phyloP scores from a whole-genome alignment of 176 grass and related monocot genomes.

The Avena atlantica region DNA sequence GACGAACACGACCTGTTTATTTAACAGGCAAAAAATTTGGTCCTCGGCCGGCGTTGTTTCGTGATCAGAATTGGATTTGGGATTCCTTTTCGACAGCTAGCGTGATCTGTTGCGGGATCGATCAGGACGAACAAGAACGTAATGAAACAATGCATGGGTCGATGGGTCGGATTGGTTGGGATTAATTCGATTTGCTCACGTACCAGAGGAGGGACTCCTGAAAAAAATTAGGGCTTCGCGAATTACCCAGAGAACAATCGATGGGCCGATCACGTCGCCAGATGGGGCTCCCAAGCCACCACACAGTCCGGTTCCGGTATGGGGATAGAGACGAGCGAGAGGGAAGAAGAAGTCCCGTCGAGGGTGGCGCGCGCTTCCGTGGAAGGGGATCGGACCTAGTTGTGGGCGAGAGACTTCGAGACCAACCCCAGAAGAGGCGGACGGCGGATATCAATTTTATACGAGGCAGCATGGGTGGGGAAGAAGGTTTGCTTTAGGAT shows the following conservation, averaged over 20 bases:
- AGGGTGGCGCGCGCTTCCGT: slow-evolving; percentile 26
- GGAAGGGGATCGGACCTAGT: slow-evolving; percentile 6
- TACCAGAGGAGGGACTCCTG: neutral
- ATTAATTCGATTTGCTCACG: neutral
- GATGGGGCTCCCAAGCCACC: neutral
- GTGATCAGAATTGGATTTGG: neutral
- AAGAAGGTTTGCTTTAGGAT: neutral
- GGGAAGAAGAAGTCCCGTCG: neutral
- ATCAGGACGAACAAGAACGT: neutral
- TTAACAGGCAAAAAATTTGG: too few relatives aligned
- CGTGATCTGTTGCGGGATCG: neutral
- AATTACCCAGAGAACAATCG: neutral
- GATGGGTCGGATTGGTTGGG: neutral
- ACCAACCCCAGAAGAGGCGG: slow-evolving; percentile 7
- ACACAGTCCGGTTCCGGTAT: neutral
- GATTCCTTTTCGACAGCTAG: neutral
- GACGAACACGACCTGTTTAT: neutral
- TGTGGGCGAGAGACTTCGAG: neutral
- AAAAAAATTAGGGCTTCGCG: neutral
- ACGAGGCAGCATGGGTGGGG: neutral
- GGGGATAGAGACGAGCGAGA: neutral
- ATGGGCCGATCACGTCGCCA: neutral
- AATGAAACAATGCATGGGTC: neutral
- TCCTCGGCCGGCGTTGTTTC: neutral
- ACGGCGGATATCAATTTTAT: neutral